A percentile compares a stretch with the other conserved stretches of the same genome.
Evolutionary conservation across 345 rosid species (phyloP).

Genomic region (Rhizophora mangle): DNA sequence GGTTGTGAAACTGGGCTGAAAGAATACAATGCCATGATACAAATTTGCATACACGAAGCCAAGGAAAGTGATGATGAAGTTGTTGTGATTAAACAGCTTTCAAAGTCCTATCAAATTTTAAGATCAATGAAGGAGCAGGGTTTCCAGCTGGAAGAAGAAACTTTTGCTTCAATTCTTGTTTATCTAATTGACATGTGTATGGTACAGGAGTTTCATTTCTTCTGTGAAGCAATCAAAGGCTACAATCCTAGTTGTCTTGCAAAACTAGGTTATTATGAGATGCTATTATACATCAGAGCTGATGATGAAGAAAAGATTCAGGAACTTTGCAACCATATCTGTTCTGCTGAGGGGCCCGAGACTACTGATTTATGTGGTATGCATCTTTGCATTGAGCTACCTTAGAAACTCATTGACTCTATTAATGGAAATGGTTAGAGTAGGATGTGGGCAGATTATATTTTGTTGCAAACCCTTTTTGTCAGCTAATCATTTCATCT

Average conservation of each 20-base stretch:
- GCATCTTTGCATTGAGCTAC: background rate
- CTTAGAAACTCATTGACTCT: background rate
- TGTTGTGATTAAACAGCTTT: constrained; percentile 40
- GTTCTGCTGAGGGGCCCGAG: constrained; percentile 22
- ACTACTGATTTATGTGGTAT: constrained; percentile 48
- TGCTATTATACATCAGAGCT: constrained; percentile 58
- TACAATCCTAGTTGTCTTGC: constrained; percentile 32
- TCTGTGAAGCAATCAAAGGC: constrained; percentile 39
- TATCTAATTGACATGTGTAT: constrained; percentile 62
- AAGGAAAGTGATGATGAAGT: constrained; percentile 40
- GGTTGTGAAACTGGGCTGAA: constrained; percentile 61
- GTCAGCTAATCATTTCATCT: background rate
- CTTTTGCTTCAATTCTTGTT: constrained; percentile 62
- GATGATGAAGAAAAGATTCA: constrained; percentile 51
- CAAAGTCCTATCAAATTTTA: constrained; percentile 41
- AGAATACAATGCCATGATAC: constrained; percentile 59
- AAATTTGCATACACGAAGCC: constrained; percentile 49
- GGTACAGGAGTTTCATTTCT: constrained; percentile 55
- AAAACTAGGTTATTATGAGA: constrained; percentile 79
- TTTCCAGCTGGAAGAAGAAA: constrained; percentile 49
- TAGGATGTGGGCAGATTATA: no score
- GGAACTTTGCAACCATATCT: constrained; percentile 44
- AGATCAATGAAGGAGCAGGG: constrained; percentile 67
- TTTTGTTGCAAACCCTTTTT: background rate
- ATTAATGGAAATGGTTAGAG: no score